Conservation (phyloP, 176 grass and related monocot genomes). For the Phoenix dactylifera region DNA sequence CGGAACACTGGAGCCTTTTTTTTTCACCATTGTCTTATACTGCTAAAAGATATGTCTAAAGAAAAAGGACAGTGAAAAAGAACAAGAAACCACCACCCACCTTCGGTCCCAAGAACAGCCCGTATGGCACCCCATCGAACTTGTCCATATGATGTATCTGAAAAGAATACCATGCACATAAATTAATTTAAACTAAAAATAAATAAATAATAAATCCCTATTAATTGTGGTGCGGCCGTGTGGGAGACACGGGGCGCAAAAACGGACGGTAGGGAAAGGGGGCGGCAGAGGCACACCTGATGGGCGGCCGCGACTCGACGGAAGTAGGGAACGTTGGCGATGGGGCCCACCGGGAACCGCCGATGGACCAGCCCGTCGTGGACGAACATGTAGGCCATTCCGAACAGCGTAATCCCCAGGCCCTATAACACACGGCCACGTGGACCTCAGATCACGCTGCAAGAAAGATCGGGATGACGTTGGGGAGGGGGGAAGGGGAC, state of each 20-base stretch:
- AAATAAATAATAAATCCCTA: neutral
- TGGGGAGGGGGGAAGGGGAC: neutral
- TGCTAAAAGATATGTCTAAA: neutral
- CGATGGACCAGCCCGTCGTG: slow-evolving; percentile 98
- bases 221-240: no score
- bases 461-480: neutral
- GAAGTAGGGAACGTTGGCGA: slow-evolving; percentile 96
- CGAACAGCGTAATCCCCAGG: slow-evolving; percentile 88
- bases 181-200: slow-evolving; percentile 4
- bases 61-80: slow-evolving; percentile 21
- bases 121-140: slow-evolving; percentile 82
- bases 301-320: slow-evolving; percentile 85
- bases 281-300: slow-evolving; percentile 28
- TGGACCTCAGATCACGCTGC: neutral
- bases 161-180: neutral
- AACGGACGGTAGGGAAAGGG: neutral
- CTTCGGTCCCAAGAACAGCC: slow-evolving; percentile 90
- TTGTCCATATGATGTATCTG: slow-evolving; percentile 99
- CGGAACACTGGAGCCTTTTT: no score
- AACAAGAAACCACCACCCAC: slow-evolving; percentile 25
- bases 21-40: no score
- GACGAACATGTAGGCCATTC: slow-evolving; percentile 99
- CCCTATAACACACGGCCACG: slow-evolving; percentile 36
- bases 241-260: no score
- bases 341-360: slow-evolving; percentile 82